Base-by-base conservation (phyloP, 2,329 filamentous ascomycete genomes). In the Didymella segeticola region DNA sequence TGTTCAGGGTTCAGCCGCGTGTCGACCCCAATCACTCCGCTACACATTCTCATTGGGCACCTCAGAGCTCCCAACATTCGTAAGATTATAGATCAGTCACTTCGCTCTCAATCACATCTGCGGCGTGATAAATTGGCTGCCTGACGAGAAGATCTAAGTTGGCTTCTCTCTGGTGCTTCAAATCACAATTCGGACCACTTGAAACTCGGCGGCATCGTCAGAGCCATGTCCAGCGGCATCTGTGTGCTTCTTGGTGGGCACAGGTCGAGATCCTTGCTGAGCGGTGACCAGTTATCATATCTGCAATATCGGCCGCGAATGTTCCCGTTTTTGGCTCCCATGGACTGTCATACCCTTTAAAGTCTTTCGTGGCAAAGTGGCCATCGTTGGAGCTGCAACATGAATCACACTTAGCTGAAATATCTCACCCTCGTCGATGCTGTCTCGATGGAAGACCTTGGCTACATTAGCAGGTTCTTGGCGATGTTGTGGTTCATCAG, bases 1-100 rank as follows among this genome's bases (percentile, higher is more conserved):
- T 53, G 17, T 15, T 15, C 17, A 37, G 37, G 8, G 9, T 37
- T 29, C 36, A 26, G 11, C 43, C n/a, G 29, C 11, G 11, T 9
- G 15, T 9, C 8, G 7, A 17, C 22, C n/a, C 22, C 19, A 31
- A 15, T 47, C 43, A 47, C 36, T 31, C 15, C 30, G 43, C 30
- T 12, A 31, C 14, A 20, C 29, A 30, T n/a, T 43, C 50, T 43
- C n/a, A 53, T 53, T 53, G 50, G 43, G 20, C 23, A 25, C 19
- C 27, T 12, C 10, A 2, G 5, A 12, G 17, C 22, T 43, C 43
- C 30, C 42, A 52, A 41, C 42, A 46, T 4, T n/a, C 10, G 2
- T n/a, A 30, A 29, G 12, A 31, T 17, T 22, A 25, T 33, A 29
- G 19, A 17, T 23, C 14, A 15, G 2, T 19, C 17, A 33, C 12